Evolutionary conservation across 2,329 filamentous ascomycete genomes (phyloP), one percentile per base, ranked within the genome.

Genomic region (Penicillium sp.): DNA sequence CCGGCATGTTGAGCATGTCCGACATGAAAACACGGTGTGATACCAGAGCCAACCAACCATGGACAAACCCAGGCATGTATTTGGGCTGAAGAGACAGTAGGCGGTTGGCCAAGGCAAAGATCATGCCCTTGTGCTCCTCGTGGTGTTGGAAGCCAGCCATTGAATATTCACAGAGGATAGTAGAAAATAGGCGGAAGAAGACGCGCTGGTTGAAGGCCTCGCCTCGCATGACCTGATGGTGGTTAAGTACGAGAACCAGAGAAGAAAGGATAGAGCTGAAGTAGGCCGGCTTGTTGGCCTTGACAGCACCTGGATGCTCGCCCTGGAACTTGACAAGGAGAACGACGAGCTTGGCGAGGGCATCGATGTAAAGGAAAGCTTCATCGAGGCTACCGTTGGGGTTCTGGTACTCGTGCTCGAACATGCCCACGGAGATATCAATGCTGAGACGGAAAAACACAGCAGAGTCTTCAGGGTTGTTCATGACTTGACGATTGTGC

Each of bases 111-210:
- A 96, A 83, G 40, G 82, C 85, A 49, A 91, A 75, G 62, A 91
- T 81, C 65, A 96, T 85, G 27, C 88, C 84, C 59, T 85, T 83
- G 63, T 90, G 87, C 20, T 82, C 74, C 52, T 86, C 80, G 44
- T 80, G 71, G 31, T 87, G 69, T 54, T 87, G 81, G 57, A 86
- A 81, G 12, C 81, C 82, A 46, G 84, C 77, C 45, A 78, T 69
- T 26, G 84, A 80, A 53, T 93, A 82, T 64, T 94, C 88, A 71
- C 89, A 90, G 4, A 99, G 81, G 46, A 97, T 81, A 66, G 89
- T 83, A 0, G 91, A 93, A 69, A 97, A 89, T 41, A 99, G 81
- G 44, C 93, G 87, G 82, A 92, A 94, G 79, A 97, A 97, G 27
- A 95, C 87, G 58, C 90, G 87, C 68, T 93, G 89, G 66, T 91